Evolutionary conservation across 306 rosid species (phyloP).

Genomic region (Heteromeles arbutifolia): DNA sequence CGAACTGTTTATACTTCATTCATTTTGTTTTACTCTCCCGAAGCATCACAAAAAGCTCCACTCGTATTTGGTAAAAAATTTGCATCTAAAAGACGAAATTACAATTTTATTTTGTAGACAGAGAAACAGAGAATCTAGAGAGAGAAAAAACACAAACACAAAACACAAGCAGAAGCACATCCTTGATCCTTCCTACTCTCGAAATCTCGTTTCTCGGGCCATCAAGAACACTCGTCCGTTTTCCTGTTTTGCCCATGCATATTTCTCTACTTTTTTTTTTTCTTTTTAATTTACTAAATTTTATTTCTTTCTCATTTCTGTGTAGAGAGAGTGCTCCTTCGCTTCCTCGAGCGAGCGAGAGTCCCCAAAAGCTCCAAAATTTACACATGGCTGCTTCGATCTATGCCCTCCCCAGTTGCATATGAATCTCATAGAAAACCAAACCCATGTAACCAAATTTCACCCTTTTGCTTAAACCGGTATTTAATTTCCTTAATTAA

Average conservation of each 20-base stretch:
- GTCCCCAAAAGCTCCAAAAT: slow-evolving; percentile 31
- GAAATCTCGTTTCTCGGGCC: slow-evolving; percentile 56
- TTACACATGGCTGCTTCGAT: slow-evolving; percentile 48
- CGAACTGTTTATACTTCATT: no score
- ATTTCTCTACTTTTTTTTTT: not conserved
- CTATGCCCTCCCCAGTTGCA: slow-evolving; percentile 36
- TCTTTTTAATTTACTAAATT: not conserved
- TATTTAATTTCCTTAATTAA: not conserved
- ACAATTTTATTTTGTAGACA: not conserved
- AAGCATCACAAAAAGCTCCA: not conserved
- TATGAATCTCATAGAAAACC: slow-evolving; percentile 27
- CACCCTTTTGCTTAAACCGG: not conserved
- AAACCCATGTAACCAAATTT: slow-evolving; percentile 55
- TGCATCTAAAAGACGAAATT: not conserved
- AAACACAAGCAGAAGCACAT: slow-evolving; percentile 9
- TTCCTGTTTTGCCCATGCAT: slow-evolving; percentile 43
- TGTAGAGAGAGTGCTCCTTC: slow-evolving; percentile 17
- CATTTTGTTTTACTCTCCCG: not conserved
- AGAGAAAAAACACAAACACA: slow-evolving; percentile 2
- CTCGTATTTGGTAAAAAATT: no score
- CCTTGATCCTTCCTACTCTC: slow-evolving; percentile 18
- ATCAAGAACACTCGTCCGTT: slow-evolving; percentile 23
- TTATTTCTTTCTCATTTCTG: slow-evolving; percentile 1
- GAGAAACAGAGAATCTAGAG: not conserved
- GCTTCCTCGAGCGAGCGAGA: slow-evolving; percentile 28